Conservation (phyloP, 768 basidiomycete genomes). For the Filobasidium floriforme region DNA sequence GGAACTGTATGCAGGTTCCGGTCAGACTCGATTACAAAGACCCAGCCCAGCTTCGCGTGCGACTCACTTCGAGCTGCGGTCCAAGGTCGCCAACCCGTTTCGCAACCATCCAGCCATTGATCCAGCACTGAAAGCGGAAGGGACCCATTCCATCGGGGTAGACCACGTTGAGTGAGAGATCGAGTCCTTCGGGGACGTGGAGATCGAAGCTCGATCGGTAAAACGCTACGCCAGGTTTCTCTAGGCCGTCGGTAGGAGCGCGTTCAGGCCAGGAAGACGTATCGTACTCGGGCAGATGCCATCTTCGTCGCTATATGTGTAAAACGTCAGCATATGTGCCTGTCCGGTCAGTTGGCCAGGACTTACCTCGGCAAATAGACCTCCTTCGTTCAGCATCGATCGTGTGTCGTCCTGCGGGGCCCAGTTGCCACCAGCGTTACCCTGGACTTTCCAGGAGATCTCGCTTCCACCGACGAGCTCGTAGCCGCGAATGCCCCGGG, state of each 20-base stretch:
- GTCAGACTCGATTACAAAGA: constrained; percentile 17
- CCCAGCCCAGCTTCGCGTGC: constrained; percentile 8
- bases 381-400: constrained; percentile 65
- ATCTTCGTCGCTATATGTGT: constrained; percentile 53
- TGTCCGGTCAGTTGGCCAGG: not conserved
- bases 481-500: constrained; percentile 72
- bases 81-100: constrained; percentile 67
- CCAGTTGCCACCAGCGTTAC: constrained; percentile 65
- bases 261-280: constrained; percentile 52
- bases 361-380: constrained; percentile 35
- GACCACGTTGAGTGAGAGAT: constrained; percentile 36
- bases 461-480: constrained; percentile 57
- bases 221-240: constrained; percentile 64
- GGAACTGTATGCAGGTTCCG: constrained; percentile 52
- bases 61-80: not conserved
- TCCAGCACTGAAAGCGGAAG: constrained; percentile 65
- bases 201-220: constrained; percentile 68
- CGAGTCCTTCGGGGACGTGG: constrained; percentile 55
- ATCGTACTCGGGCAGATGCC: constrained; percentile 68
- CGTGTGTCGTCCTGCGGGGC: constrained; percentile 62
- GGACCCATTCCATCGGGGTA: not conserved
- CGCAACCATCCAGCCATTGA: constrained; percentile 87
- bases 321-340: not conserved
- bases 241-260: not conserved
- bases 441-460: constrained; percentile 63